These are phyloP conservation scores for Cladosporium sp. DNA, from an alignment of 2,329 filamentous ascomycete genomes.

Conservation along the genomic window DNA sequence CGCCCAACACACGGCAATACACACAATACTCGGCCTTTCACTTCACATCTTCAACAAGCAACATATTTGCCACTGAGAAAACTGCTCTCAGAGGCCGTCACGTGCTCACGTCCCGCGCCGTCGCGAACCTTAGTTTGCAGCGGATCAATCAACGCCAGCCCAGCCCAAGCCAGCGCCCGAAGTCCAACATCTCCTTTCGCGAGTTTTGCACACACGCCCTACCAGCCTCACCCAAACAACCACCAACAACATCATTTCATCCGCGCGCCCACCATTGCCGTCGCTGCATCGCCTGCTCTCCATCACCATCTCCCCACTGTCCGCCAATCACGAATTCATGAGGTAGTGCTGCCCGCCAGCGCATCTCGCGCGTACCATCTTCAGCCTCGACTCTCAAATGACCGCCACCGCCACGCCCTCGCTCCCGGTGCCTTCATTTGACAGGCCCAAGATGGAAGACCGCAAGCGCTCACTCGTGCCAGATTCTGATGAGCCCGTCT, in stretches of 20 bases:
- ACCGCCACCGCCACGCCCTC: conserved; percentile 39
- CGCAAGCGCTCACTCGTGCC: conserved; percentile 90
- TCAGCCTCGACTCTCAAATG: conserved; percentile 26
- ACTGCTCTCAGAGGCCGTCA: background rate
- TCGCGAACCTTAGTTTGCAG: background rate
- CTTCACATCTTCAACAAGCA: no score
- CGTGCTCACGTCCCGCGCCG: conserved; percentile 9
- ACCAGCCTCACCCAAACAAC: conserved; percentile 11
- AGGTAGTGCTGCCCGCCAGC: conserved; percentile 21
- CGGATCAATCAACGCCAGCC: conserved; percentile 3
- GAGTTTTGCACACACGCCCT: conserved; percentile 7
- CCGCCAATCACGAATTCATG: conserved; percentile 5
- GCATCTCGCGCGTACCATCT: conserved; percentile 20
- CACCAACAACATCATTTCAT: conserved; percentile 1
- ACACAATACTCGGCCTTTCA: background rate
- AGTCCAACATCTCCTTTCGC: conserved; percentile 19
- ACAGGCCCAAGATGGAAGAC: conserved; percentile 96
- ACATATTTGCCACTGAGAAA: background rate
- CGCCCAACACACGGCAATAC: background rate
- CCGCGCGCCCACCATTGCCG: background rate
- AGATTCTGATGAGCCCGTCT: conserved; percentile 79
- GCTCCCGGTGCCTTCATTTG: conserved; percentile 70
- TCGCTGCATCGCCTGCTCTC: background rate
- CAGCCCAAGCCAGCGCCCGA: background rate
- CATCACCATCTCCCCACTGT: conserved; percentile 1